phyloP scores from a whole-genome alignment of 1,139 yeast species.

The Protomyces inouyei region DNA sequence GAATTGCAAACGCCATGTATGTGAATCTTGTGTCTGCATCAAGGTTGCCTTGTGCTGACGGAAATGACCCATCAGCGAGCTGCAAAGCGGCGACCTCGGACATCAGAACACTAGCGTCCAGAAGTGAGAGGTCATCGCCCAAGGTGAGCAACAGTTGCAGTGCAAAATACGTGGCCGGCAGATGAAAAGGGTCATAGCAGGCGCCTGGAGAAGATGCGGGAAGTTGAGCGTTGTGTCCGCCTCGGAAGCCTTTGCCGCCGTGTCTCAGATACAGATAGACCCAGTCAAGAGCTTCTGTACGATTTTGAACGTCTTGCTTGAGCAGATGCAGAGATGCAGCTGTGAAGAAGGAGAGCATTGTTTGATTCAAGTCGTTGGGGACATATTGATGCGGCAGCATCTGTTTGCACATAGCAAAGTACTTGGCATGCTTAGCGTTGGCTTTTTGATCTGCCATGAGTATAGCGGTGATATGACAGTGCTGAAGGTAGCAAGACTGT shows the following conservation, averaged over 20 bases:
- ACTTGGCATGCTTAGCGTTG: slow-evolving; percentile 35
- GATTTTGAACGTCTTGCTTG: slow-evolving; percentile 31
- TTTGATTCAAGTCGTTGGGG: slow-evolving; percentile 54
- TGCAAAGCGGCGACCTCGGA: slow-evolving; percentile 47
- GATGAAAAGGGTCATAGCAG: slow-evolving; percentile 53
- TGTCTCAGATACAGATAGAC: slow-evolving; percentile 49
- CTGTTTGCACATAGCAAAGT: slow-evolving; percentile 38
- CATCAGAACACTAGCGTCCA: slow-evolving; percentile 38
- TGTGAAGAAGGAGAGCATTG: slow-evolving; percentile 63
- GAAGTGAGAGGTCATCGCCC: slow-evolving; percentile 34
- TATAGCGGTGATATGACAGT: neutral
- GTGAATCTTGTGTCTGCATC: slow-evolving; percentile 70
- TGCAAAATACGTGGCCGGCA: slow-evolving; percentile 68
- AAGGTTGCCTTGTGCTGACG: slow-evolving; percentile 47
- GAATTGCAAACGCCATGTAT: slow-evolving; percentile 65
- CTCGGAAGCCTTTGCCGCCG: slow-evolving; percentile 51
- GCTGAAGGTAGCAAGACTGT: too few species aligned
- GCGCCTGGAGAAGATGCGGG: slow-evolving; percentile 33
- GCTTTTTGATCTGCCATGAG: neutral
- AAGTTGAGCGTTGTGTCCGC: slow-evolving; percentile 36
- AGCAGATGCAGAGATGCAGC: slow-evolving; percentile 58
- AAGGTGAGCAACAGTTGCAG: slow-evolving; percentile 40
- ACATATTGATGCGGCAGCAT: slow-evolving; percentile 40
- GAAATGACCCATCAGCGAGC: slow-evolving; percentile 20
- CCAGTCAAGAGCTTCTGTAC: slow-evolving; percentile 45